phyloP scores from a whole-genome alignment of 2,329 filamentous ascomycete species.

The Scopulariopsis brevicaulis region DNA sequence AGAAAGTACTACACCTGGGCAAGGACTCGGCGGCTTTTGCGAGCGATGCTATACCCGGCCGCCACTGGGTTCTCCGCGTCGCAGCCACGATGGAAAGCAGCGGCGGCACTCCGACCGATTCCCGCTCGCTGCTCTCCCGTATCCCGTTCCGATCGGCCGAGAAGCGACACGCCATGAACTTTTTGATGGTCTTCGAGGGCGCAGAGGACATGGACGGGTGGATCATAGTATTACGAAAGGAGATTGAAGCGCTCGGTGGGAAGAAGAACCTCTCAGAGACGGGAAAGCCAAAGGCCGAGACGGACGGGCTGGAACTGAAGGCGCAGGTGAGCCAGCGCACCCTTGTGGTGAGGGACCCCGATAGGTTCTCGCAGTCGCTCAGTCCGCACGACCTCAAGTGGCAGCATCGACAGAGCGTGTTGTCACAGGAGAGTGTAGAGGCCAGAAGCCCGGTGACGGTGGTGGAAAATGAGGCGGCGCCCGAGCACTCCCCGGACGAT shows the following conservation, averaged over 20 bases:
- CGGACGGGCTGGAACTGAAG: conserved; percentile 18
- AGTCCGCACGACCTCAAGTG: conserved; percentile 21
- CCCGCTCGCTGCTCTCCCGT: conserved; percentile 53
- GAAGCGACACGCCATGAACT: conserved; percentile 46
- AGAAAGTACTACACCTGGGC: conserved; percentile 62
- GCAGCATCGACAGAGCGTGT: conserved; percentile 8
- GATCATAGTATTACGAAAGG: conserved; percentile 55
- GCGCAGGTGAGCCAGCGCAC: conserved; percentile 32
- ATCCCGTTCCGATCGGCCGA: conserved; percentile 48
- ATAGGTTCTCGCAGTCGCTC: conserved; percentile 30
- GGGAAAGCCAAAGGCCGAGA: conserved; percentile 35
- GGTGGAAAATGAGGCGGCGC: conserved; percentile 14
- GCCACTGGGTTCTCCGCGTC: conserved; percentile 70
- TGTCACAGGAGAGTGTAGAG: not conserved
- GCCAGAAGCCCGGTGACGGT: conserved; percentile 7
- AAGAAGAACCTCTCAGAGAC: conserved; percentile 52
- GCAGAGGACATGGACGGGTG: conserved; percentile 67
- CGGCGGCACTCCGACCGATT: conserved; percentile 33
- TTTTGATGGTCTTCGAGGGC: conserved; percentile 62
- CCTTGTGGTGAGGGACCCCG: conserved; percentile 33
- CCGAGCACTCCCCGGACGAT: conserved; percentile 36
- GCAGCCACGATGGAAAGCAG: conserved; percentile 54
- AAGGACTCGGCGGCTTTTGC: conserved; percentile 70
- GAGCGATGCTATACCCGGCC: conserved; percentile 67
- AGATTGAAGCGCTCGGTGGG: conserved; percentile 61